Base-by-base conservation (phyloP, 164 flowering plant species). In the Akebia trifoliata region DNA sequence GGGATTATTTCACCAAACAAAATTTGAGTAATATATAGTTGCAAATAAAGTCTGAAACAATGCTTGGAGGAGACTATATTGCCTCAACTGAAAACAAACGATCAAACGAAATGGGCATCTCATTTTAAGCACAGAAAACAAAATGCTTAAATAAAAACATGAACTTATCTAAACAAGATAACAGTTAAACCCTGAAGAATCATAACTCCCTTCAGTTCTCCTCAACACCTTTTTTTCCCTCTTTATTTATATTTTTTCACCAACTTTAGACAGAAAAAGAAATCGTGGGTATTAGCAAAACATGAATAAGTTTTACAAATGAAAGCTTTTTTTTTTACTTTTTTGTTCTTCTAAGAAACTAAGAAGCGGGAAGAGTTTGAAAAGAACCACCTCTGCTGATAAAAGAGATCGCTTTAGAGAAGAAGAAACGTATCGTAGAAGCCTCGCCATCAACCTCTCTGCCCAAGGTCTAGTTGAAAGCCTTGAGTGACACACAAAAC, bases 401-500 rank as follows among this genome's bases (percentile, higher is more conserved):
- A 65, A 63, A 31, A 80, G 50, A 56, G 76, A 52, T 59, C 71
- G 78, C 15, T 48, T 73, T 1, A 84, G 62, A 48, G 43, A 60
- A 54, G 60, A 69, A 62, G 60, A 69, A 62, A 64, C 73, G 50
- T 60, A 70, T 39, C 79, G 83, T 20, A 84, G 78, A 68, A 81
- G 72, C 81, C 80, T 69, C 63, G 90, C 86, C 95, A 86, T 86
- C 8, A 22, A 35, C 37, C 25, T 38, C 38, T 24, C 6, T 2
- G 30, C 8, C 2, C 20, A 22, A 29, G 24, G 53, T 49, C n/a
- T n/a, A n/a, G n/a, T 49, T 49, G 53, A 49, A 49, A n/a, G n/a
- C 2, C 53, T 25, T 47, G 9, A 47, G 9, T 7, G 44, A 39
- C n/a, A 4, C 8, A 15, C 12, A 9, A n/a, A n/a, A n/a, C n/a